Conservation (phyloP, 2,329 filamentous ascomycete genomes). For the Bertia moriformis region DNA sequence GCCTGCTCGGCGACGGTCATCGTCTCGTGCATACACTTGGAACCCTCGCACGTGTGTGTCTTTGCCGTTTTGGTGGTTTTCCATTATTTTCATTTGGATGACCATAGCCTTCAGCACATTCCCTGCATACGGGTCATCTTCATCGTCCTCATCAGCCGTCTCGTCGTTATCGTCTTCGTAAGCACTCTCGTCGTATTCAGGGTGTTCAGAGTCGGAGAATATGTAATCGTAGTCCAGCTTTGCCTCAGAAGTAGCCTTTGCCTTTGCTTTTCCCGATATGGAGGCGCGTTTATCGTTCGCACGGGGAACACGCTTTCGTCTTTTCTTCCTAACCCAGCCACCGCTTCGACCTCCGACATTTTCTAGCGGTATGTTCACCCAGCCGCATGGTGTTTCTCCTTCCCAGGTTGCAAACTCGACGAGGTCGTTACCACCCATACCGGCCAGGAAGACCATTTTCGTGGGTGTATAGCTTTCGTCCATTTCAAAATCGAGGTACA, state of each 20-base stretch:
- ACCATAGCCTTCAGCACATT: slow-evolving; percentile 45
- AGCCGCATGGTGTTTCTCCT: slow-evolving; percentile 45
- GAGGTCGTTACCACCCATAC: slow-evolving; percentile 51
- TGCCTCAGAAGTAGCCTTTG: not conserved
- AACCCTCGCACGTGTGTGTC: slow-evolving; percentile 55
- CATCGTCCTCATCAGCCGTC: not conserved
- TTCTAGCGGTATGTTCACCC: slow-evolving; percentile 46
- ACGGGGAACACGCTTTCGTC: not conserved
- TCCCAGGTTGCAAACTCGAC: slow-evolving; percentile 50
- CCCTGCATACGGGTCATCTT: not conserved
- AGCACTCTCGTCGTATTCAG: not conserved
- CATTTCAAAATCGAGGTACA: slow-evolving; percentile 47
- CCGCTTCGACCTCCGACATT: slow-evolving; percentile 21
- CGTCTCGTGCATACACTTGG: slow-evolving; percentile 30
- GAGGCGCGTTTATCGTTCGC: too few relatives aligned
- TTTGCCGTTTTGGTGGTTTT: slow-evolving; percentile 61
- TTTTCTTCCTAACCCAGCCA: not conserved
- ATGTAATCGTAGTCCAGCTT: not conserved
- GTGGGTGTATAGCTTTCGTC: slow-evolving; percentile 59
- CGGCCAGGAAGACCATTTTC: slow-evolving; percentile 49
- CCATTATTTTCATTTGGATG: slow-evolving; percentile 48
- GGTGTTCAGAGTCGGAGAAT: not conserved
- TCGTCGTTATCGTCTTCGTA: not conserved
- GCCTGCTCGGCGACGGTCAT: not conserved
- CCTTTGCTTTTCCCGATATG: not conserved